A percentile compares a stretch with the other conserved stretches of the same genome.
Conservation (phyloP, 768 basidiomycete genomes). For the Dioszegia hungarica region DNA sequence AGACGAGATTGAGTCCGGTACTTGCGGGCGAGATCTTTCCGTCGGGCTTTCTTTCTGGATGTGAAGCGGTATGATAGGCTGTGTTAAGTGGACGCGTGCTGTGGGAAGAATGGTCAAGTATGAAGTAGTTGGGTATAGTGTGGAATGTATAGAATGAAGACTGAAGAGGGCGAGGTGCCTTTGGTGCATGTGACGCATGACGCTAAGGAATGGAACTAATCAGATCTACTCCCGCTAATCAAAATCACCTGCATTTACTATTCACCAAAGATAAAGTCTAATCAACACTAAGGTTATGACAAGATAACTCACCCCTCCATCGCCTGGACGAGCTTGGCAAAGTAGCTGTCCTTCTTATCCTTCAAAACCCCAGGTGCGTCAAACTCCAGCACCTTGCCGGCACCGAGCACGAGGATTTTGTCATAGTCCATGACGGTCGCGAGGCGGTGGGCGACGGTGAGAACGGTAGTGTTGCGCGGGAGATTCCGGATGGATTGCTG, state of each 20-base stretch:
- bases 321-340: constrained; percentile 57
- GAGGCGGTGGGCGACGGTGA: constrained; percentile 60
- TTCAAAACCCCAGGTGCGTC: constrained; percentile 63
- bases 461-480: constrained; percentile 53
- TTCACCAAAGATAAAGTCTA: too few relatives aligned
- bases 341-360: constrained; percentile 57
- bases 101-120: too few relatives aligned
- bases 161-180: background rate
- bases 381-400: constrained; percentile 70
- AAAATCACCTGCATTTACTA: background rate
- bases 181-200: background rate
- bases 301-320: constrained; percentile 42
- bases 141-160: background rate
- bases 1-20: too few relatives aligned
- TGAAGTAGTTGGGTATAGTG: background rate
- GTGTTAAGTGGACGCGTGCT: too few relatives aligned
- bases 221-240: background rate
- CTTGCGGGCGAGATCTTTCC: too few relatives aligned
- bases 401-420: constrained; percentile 60
- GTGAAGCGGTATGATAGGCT: too few relatives aligned
- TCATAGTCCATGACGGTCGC: constrained; percentile 61
- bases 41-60: too few relatives aligned
- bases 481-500: constrained; percentile 57
- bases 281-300: too few relatives aligned
- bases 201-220: background rate